Evolutionary conservation across 1,139 yeast genomes (phyloP).

Genomic region (Yamadazyma buinensis): DNA sequence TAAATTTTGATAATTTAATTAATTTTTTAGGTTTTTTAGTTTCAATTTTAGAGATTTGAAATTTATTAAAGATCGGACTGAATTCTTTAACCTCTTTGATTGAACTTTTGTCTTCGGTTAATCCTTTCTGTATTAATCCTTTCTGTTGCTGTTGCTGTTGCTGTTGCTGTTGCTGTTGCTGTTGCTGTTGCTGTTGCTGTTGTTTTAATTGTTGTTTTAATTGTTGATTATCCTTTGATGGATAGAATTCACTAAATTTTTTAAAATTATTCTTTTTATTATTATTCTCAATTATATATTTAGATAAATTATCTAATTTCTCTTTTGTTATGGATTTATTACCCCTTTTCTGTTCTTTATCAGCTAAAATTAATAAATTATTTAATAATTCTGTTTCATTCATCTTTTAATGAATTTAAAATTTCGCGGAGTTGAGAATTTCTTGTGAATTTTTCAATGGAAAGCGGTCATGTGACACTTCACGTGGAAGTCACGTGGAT

Average conservation of each 20-base stretch:
- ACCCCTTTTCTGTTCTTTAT: conserved; percentile 31
- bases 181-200: no score
- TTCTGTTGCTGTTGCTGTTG: no score
- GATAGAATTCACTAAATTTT: conserved; percentile 14
- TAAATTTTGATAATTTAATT: conserved; percentile 15
- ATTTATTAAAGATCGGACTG: conserved; percentile 26
- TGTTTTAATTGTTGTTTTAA: not conserved
- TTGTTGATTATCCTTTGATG: not conserved
- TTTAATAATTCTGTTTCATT: conserved; percentile 23
- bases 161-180: no score
- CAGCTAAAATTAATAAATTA: conserved; percentile 26
- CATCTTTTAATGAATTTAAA: no score
- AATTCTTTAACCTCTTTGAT: conserved; percentile 8
- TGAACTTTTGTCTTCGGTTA: not conserved
- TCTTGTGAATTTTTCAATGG: no score
- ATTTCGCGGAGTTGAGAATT: no score
- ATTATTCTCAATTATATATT: conserved; percentile 17
- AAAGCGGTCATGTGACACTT: no score
- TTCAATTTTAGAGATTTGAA: conserved; percentile 9
- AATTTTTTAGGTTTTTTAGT: conserved; percentile 13
- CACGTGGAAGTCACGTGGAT: no score
- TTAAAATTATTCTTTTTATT: conserved; percentile 9
- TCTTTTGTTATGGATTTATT: conserved; percentile 32
- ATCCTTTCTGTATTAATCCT: not conserved
- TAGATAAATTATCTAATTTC: conserved; percentile 25